Evolutionary conservation across 2,329 filamentous ascomycete genomes (phyloP), one percentile per base, ranked within the genome.

Genomic region (Aspergillus niger): DNA sequence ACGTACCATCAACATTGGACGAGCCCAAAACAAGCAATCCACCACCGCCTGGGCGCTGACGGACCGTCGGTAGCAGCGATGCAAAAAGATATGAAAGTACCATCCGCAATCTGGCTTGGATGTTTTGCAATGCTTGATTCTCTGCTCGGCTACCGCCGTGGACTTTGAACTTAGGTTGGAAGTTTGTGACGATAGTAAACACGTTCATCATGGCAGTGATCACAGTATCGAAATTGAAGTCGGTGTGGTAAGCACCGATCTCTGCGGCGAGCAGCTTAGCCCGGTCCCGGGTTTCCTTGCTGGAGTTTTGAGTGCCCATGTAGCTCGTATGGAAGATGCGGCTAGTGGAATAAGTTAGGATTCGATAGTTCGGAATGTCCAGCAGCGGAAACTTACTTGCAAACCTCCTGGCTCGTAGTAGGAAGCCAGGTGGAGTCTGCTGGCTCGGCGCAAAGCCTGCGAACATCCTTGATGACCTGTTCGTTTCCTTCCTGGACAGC

Each of bases 211-310:
- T 78, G 0, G 88, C 84, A 20, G 83, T 79, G 62, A 87, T 86
- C 8, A 88, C 82, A 1, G 82, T 81, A 70, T 94, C 91, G 59
- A 94, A 92, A 68, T 92, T 86, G 48, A 92, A 79, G 69, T 93
- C 85, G 3, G 85, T 81, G 70, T 95, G 91, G 69, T 92, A 88
- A 15, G 85, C 81, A 3, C 90, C 91, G 55, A 94, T 91, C n/a
- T 74, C 73, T 11, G 71, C 68, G 0, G 80, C 72, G 2, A 94
- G 81, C 0, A 83, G 80, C 69, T 84, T 84, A 1, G 91, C 89
- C 28, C 91, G 81, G 50, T 82, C 79, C 8, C 90, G 79, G 0
- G 90, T 92, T 64, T 91, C 89, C 44, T 79, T 77, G 53, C 85
- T 87, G 44, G 88, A 89, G 63, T 89, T 85, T 65, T 82, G 78